phyloP scores from a whole-genome alignment of 306 rosid species.

The Adenanthera pavonina region DNA sequence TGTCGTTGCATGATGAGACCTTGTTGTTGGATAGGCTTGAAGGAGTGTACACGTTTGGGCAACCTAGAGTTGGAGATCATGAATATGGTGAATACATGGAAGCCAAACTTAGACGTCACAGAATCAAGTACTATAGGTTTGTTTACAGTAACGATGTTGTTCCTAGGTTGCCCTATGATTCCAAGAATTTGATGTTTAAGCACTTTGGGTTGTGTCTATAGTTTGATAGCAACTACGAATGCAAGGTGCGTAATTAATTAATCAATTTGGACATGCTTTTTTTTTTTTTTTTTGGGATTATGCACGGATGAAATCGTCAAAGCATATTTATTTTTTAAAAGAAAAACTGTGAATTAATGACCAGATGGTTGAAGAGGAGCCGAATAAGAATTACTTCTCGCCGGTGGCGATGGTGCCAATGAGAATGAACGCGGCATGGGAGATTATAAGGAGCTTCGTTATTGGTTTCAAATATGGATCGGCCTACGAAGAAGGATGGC shows the following conservation, averaged over 20 bases:
- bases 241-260: background rate
- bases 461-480: constrained; percentile 34
- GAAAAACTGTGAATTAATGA: background rate
- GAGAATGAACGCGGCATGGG: constrained; percentile 45
- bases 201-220: constrained; percentile 68
- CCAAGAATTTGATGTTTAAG: constrained; percentile 51
- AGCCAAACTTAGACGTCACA: constrained; percentile 32
- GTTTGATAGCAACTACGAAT: constrained; percentile 41
- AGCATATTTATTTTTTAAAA: too few relatives aligned
- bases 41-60: constrained; percentile 80
- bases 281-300: too few relatives aligned
- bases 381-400: constrained; percentile 56
- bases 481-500: constrained; percentile 45
- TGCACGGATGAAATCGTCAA: too few relatives aligned
- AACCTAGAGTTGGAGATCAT: constrained; percentile 70
- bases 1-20: constrained; percentile 56
- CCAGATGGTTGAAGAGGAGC: constrained; percentile 52
- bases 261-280: too few relatives aligned
- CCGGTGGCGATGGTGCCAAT: constrained; percentile 15
- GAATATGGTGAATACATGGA: constrained; percentile 58
- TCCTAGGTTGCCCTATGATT: constrained; percentile 63
- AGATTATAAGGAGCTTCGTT: constrained; percentile 58
- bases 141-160: constrained; percentile 65
- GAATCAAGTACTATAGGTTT: constrained; percentile 55
- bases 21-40: constrained; percentile 55